Percentiles rank a stretch among this genome's conserved stretches.
Conservation (phyloP, 2,329 filamentous ascomycete species). For the Aspergillus japonicus region DNA sequence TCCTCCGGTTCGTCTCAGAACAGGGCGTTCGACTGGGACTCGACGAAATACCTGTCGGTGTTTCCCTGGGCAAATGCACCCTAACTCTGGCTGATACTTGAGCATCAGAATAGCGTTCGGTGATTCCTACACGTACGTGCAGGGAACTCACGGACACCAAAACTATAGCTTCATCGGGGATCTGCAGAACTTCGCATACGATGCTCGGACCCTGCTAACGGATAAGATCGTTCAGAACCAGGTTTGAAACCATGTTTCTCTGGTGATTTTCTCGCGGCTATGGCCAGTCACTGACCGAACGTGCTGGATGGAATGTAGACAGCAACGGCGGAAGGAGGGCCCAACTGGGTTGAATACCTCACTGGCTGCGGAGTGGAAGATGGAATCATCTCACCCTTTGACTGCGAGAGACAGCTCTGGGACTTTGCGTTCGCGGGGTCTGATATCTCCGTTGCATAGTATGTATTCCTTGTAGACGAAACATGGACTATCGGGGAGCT, state of each 20-base stretch:
- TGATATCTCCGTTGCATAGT: slow-evolving; percentile 48
- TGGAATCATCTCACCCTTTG: slow-evolving; percentile 44
- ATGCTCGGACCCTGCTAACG: slow-evolving; percentile 44
- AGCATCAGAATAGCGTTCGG: slow-evolving; percentile 29
- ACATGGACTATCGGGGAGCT: neutral
- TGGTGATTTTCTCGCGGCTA: no score
- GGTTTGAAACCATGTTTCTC: slow-evolving; percentile 14
- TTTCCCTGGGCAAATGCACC: slow-evolving; percentile 5
- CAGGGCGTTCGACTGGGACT: slow-evolving; percentile 14
- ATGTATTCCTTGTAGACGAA: slow-evolving; percentile 8
- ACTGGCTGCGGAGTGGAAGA: slow-evolving; percentile 51
- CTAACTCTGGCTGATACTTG: slow-evolving; percentile 7
- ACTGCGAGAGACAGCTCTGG: slow-evolving; percentile 53
- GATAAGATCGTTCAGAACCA: slow-evolving; percentile 54
- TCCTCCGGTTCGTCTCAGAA: neutral
- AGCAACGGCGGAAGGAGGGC: slow-evolving; percentile 53
- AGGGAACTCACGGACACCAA: slow-evolving; percentile 52
- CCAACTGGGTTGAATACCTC: slow-evolving; percentile 57
- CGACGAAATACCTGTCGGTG: slow-evolving; percentile 20
- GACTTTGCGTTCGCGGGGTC: slow-evolving; percentile 58
- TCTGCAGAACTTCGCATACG: slow-evolving; percentile 48
- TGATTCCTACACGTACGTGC: slow-evolving; percentile 48
- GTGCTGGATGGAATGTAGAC: slow-evolving; percentile 28
- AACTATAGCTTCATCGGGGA: slow-evolving; percentile 59
- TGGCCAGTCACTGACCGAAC: neutral